A percentile compares a stretch with the other conserved stretches of the same genome.
Conservation (phyloP, 1,139 yeast genomes). For the Pichia sp. region DNA sequence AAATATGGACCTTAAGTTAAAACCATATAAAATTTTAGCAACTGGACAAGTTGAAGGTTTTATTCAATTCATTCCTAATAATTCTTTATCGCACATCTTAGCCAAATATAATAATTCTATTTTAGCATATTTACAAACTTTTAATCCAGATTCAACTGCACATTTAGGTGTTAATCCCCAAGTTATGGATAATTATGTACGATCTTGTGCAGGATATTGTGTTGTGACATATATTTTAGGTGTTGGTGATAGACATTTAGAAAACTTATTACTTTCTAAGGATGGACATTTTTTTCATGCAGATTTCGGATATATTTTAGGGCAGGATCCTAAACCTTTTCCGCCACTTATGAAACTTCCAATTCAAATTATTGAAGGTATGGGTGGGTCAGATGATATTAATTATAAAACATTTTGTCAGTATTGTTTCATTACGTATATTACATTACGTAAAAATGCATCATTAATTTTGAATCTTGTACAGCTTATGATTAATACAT, state of each 20-base stretch:
- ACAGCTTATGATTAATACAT: conserved; percentile 90
- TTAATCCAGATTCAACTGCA: conserved; percentile 54
- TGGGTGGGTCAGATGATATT: conserved; percentile 87
- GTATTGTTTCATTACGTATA: conserved; percentile 91
- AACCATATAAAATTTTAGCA: conserved; percentile 87
- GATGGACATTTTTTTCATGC: conserved; percentile 81
- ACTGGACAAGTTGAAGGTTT: conserved; percentile 90
- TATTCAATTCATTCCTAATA: conserved; percentile 87
- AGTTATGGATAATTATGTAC: conserved; percentile 89
- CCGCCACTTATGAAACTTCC: conserved; percentile 98
- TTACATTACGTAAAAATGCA: conserved; percentile 82
- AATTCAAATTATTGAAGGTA: conserved; percentile 93
- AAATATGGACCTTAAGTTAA: conserved; percentile 78
- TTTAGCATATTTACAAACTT: conserved; percentile 57
- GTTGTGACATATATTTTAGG: conserved; percentile 92
- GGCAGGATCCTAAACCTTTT: conserved; percentile 96
- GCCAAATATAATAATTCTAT: conserved; percentile 70
- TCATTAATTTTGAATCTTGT: conserved; percentile 84
- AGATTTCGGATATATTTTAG: conserved; percentile 93
- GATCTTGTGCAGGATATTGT: conserved; percentile 97
- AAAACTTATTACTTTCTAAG: conserved; percentile 61
- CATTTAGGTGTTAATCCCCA: conserved; percentile 69
- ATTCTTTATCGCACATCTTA: conserved; percentile 77
- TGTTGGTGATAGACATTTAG: conserved; percentile 95
- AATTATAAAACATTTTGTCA: conserved; percentile 83